A percentile compares a stretch with the other conserved stretches of the same genome.
phyloP scores from a whole-genome alignment of 768 basidiomycete genomes.

The Leucocoprinus sp. region DNA sequence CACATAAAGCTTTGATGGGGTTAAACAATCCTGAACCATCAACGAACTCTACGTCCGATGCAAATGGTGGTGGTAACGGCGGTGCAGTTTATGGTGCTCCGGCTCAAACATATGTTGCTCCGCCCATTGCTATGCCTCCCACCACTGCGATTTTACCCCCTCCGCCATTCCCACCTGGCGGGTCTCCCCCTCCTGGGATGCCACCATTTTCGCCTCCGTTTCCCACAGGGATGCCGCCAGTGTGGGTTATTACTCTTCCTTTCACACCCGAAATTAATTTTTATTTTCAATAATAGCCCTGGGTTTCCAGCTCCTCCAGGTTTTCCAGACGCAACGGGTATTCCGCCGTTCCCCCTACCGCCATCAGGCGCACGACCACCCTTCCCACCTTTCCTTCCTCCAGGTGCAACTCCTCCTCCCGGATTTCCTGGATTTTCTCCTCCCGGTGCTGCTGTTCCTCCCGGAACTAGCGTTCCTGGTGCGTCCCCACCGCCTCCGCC shows the following conservation, averaged over 20 bases:
- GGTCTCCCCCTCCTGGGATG: constrained; percentile 32
- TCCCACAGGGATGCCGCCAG: constrained; percentile 46
- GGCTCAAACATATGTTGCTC: constrained; percentile 59
- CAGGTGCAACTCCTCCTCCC: constrained; percentile 15
- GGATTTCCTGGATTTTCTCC: constrained; percentile 19
- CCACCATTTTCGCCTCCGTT: constrained; percentile 51
- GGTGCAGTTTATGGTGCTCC: constrained; percentile 67
- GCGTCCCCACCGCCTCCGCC: constrained; percentile 15
- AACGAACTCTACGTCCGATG: not conserved
- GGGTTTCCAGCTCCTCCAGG: constrained; percentile 48
- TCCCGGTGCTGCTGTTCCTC: constrained; percentile 15
- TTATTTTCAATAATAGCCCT: constrained; percentile 29
- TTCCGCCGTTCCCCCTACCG: constrained; percentile 20
- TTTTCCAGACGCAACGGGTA: constrained; percentile 23
- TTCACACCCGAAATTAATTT: constrained; percentile 11
- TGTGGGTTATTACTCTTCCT: constrained; percentile 30
- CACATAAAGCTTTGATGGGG: constrained; percentile 91
- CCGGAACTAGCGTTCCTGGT: constrained; percentile 14
- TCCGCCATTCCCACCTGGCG: constrained; percentile 30
- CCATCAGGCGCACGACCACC: constrained; percentile 25
- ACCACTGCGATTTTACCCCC: constrained; percentile 25
- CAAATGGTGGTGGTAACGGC: not conserved
- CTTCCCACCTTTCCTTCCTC: constrained; percentile 23
- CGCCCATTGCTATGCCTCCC: constrained; percentile 31
- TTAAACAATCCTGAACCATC: constrained; percentile 16